Evolutionary conservation across 805 yeast genomes (phyloP), one percentile per base, ranked within the genome.

Genomic region (Candida alai): DNA sequence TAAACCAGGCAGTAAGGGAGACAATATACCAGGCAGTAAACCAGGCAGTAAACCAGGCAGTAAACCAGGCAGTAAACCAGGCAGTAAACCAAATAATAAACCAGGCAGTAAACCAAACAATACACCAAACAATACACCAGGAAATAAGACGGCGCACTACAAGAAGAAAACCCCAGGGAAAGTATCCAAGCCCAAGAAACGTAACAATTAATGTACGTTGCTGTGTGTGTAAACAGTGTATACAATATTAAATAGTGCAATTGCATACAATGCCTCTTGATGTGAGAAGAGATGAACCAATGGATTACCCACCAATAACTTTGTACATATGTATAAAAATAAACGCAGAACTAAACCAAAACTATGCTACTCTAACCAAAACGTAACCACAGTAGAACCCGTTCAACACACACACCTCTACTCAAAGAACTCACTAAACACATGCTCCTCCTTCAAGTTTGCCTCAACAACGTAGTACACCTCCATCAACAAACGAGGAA

Each of bases 401-500:
- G n/a, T 26, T 24, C 17, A 19, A 19, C 8, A 13, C 24, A 19
- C 13, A 19, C 24, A 16, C 18, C 29, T n/a, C 20, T 19, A 26
- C 19, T 19, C 30, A 23, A 51, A 63, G 43, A 54, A 66, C 27
- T 61, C 67, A 25, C 46, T 45, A 40, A 85, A 71, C 16, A 73
- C 69, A 37, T 76, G 84, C 47, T 88, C 95, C 16, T 75, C 70
- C n/a, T 59, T 61, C 43, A 87, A 56, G 40, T 78, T 67, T 32
- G 66, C 65, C 37, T 66, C 66, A 19, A 83, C 78, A 43, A 84
- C 68, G 34, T 65, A 64, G 59, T 86, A 88, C 6, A 83, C 74
- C 47, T 76, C 80, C 78, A 90, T 75, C 48, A 93, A 58, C 47
- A 93, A 57, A 35, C 71, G 68, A 1, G 99, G 98, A 52, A 90